Base-by-base conservation (phyloP, 78 protist species). In the Carpediemonas membranifera region DNA sequence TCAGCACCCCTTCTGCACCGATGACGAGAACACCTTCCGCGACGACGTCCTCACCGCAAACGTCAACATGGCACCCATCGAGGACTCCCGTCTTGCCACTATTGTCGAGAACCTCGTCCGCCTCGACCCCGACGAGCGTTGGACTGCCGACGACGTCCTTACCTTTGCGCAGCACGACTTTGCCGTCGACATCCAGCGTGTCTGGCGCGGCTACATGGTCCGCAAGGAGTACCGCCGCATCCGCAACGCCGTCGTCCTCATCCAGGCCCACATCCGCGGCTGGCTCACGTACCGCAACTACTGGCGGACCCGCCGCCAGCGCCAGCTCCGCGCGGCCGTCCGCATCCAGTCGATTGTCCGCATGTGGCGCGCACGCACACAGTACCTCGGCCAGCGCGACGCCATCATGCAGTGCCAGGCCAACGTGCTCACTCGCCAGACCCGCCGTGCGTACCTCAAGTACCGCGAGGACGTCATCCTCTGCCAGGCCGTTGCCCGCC, bases 31-130 rank as follows among this genome's bases (percentile, higher is more conserved):
- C 7, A 19, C 43, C 43, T 66, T 66, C 54, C 31, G 71, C 31
- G 71, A 66, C 37, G 71, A 66, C 28, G 71, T 43, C 43, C 16
- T 66, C 55, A 27, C 71, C 16, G 71, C 59, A 3, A 34, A 34
- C 33, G 67, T 34, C 28, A 13, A 24, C 41, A 5, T 7, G 18
- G 31, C 9, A 7, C 50, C 21, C 3, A 2, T 25, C 34, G 67
- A 62, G 33, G 16, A 34, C 53, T 9, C 21, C 67, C 67, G 30
- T 11, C 9, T 24, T 11, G 16, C 21, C 28, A 34, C 67, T 14
- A 25, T 62, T 7, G 5, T 62, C 34, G 47, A 62, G 53, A 62
- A 14, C 33, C n/a, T 33, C 24, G 3, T 62, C 24, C 34, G 50
- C 53, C 30, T 34, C 39, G 27, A 62, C 34, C 51, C 67, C 53